Percentiles rank a stretch among this genome's conserved stretches.
Conservation (phyloP, 768 basidiomycete species). For the Auricularia heimuer region DNA sequence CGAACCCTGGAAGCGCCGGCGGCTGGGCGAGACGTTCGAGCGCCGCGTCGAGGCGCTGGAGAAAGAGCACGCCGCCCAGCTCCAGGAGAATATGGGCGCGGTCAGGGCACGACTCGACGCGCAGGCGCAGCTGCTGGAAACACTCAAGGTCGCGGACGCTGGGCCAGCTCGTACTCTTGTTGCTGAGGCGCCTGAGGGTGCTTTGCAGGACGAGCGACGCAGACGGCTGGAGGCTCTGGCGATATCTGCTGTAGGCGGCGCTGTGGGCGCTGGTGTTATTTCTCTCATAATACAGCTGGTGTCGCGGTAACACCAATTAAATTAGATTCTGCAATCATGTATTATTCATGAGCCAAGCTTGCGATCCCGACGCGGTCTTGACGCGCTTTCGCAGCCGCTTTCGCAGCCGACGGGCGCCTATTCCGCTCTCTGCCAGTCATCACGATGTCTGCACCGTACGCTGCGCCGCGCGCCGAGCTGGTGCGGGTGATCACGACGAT, state of each 20-base stretch:
- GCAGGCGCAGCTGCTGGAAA: slow-evolving; percentile 8
- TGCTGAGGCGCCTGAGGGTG: too few species aligned
- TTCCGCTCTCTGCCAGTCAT: not conserved
- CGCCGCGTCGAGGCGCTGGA: slow-evolving; percentile 53
- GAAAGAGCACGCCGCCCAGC: slow-evolving; percentile 34
- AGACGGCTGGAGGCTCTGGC: too few species aligned
- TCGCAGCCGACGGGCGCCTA: too few species aligned
- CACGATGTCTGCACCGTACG: slow-evolving; percentile 1
- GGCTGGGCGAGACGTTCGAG: slow-evolving; percentile 84
- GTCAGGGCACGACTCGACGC: slow-evolving; percentile 3
- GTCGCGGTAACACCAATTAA: too few species aligned
- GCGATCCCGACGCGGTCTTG: too few species aligned
- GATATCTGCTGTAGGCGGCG: too few species aligned
- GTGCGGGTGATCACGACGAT: slow-evolving; percentile 77
- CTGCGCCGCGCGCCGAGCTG: slow-evolving; percentile 27
- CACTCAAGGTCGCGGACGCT: slow-evolving; percentile 2
- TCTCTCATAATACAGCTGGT: too few species aligned
- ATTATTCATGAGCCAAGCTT: too few species aligned
- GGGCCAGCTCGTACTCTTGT: not conserved
- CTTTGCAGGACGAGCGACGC: too few species aligned
- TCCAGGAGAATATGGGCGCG: slow-evolving; percentile 8
- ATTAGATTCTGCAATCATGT: too few species aligned
- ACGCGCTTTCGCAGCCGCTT: too few species aligned
- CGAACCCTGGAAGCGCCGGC: slow-evolving; percentile 91
- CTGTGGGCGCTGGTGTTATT: too few species aligned